Evolutionary conservation across 192 early-diverging fungal species (phyloP), one percentile per base, ranked within the genome.

Genomic region (Backusella tarrabulga): DNA sequence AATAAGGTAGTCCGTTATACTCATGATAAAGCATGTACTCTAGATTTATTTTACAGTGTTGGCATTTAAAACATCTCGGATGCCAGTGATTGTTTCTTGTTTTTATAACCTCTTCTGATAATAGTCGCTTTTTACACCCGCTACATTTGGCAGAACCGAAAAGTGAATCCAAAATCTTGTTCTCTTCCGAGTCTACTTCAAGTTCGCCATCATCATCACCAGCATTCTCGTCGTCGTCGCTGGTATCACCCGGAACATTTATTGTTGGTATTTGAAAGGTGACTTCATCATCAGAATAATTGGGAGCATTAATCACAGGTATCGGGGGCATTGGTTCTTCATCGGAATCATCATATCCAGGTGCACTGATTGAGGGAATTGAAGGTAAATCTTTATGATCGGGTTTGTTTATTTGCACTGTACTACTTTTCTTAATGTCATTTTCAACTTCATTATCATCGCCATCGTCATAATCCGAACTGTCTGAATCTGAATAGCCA

Each of bases 31-130:
- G 83, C 11, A 87, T 77, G 67, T 87, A 80, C 36, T 88, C 89
- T 68, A 90, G 42, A 35, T 80, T 73, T 9, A 71, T 70, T 41
- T 77, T 54, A 54, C 89, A 90, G 12, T 85, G 19, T 40, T 54
- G 75, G 68, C 89, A 90, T 0, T 79, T 79, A 73, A 90, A 90
- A 68, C 86, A 85, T 19, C 83, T 79, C 19, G 87, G 76, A 72
- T 90, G 89, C 89, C 89, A 90, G 41, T 81, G 77, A 35, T 87
- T 86, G n/a, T 82, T 83, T 80, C 87, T 81, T 3, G 88, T 87
- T 32, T 81, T 79, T 19, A 90, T 85, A 40, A 84, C 79, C 38
- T 74, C 81, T 0, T 86, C 88, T 9, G 75, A 63, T 36, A 11
- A 11, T 1, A 87, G 84, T 14, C 83, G 73, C 67, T 87, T 79